Percentiles rank a stretch among this genome's conserved stretches.
Evolutionary conservation across 345 rosid species (phyloP).

Genomic region (Lumnitzera racemosa): DNA sequence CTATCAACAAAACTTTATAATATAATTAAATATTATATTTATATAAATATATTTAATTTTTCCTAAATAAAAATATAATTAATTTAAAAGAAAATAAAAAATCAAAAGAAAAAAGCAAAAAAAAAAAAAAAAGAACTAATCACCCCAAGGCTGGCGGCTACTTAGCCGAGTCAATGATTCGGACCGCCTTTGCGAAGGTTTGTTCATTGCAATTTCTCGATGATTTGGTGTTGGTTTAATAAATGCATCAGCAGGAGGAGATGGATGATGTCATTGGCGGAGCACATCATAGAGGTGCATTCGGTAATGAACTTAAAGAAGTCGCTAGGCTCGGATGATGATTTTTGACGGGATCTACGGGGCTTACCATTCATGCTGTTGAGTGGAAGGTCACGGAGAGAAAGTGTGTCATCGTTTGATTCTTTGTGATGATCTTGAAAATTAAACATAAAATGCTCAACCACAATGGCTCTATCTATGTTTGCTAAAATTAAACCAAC

Average conservation of each 20-base stretch:
- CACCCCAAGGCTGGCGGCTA: too few species aligned
- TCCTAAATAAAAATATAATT: too few species aligned
- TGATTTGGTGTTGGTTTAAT: not conserved
- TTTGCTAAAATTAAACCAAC: too few species aligned
- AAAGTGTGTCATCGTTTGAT: conserved; percentile 28
- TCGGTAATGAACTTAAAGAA: conserved; percentile 45
- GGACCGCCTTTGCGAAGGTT: conserved; percentile 26
- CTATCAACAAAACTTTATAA: too few species aligned
- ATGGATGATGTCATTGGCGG: conserved; percentile 63
- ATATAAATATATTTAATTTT: too few species aligned
- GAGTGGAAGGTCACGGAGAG: conserved; percentile 47
- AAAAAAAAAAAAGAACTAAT: too few species aligned
- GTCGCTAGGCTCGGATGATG: conserved; percentile 28
- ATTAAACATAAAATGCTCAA: not conserved
- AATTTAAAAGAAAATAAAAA: too few species aligned
- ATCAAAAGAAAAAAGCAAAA: too few species aligned
- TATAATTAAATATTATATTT: too few species aligned
- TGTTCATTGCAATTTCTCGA: too few species aligned
- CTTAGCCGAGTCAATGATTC: conserved; percentile 36
- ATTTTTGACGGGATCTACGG: conserved; percentile 4
- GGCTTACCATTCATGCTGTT: not conserved
- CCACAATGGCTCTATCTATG: not conserved
- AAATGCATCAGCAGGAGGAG: conserved; percentile 5
- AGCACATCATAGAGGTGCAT: conserved; percentile 33
- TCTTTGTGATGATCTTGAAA: conserved; percentile 10